Conservation (phyloP, 2,329 filamentous ascomycete genomes). For the Dothistroma pini region DNA sequence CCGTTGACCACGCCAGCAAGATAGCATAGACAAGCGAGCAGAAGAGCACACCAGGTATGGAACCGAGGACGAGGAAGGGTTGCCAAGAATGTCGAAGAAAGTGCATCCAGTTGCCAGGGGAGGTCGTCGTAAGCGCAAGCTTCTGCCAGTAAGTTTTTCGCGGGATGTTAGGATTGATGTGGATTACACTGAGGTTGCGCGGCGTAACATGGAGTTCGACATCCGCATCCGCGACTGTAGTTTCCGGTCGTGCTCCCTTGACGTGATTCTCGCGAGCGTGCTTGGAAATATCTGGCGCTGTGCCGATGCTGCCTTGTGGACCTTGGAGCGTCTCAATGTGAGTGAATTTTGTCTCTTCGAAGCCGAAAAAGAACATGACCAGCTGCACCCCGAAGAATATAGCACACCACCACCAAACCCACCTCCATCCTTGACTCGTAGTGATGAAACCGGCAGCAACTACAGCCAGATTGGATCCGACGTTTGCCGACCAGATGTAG, state of each 20-base stretch:
- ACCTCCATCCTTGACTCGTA: constrained; percentile 47
- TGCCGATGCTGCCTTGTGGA: constrained; percentile 21
- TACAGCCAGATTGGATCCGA: constrained; percentile 38
- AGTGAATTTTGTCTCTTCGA: constrained; percentile 39
- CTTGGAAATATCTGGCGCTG: constrained; percentile 7
- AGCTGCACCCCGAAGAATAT: constrained; percentile 40
- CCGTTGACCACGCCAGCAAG: constrained; percentile 38
- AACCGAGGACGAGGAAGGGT: constrained; percentile 37
- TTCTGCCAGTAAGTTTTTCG: constrained; percentile 44
- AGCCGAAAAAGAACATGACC: constrained; percentile 43
- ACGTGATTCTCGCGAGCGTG: constrained; percentile 12
- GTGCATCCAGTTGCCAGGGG: constrained; percentile 27
- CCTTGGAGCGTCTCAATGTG: constrained; percentile 20
- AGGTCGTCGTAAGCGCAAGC: constrained; percentile 37
- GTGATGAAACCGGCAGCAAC: constrained; percentile 44
- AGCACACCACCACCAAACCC: constrained; percentile 45
- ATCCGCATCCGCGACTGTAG: constrained; percentile 9
- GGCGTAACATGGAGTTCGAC: constrained; percentile 7
- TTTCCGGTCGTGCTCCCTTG: constrained; percentile 13
- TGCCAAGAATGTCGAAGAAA: constrained; percentile 38
- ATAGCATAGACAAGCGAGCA: constrained; percentile 38
- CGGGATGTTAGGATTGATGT: constrained; percentile 34
- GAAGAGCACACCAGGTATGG: constrained; percentile 41
- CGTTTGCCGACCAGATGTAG: constrained; percentile 41
- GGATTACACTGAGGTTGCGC: constrained; percentile 23